Percentiles rank a stretch among this genome's conserved stretches.
phyloP scores from a whole-genome alignment of 106 monocot species.

The Dendrobium chrysotoxum region DNA sequence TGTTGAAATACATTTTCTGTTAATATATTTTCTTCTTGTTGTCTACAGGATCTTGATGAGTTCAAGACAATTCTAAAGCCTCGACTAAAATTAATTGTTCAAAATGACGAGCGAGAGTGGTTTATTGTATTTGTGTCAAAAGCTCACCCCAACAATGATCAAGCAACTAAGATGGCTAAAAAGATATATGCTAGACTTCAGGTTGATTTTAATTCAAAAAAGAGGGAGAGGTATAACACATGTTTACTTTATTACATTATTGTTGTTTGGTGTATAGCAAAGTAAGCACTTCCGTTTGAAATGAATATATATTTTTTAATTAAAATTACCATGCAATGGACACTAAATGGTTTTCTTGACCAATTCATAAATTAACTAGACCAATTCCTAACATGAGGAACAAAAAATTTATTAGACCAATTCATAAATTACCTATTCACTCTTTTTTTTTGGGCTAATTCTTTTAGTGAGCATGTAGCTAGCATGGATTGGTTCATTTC shows the following conservation, averaged over 20 bases:
- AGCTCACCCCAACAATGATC: conserved; percentile 80
- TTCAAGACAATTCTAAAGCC: conserved; percentile 98
- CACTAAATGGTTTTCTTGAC: background rate
- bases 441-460: background rate
- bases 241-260: background rate
- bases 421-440: background rate
- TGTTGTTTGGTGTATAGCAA: background rate
- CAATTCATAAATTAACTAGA: background rate
- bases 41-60: conserved; percentile 85
- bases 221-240: conserved; percentile 71
- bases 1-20: conserved; percentile 1
- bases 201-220: conserved; percentile 92
- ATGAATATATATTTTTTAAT: background rate
- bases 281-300: background rate
- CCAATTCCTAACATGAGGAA: no score
- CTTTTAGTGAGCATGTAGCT: background rate
- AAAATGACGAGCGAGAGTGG: conserved; percentile 98
- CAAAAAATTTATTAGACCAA: background rate
- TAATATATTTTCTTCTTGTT: background rate
- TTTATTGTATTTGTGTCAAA: conserved; percentile 97
- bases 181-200: conserved; percentile 85
- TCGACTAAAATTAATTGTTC: conserved; percentile 83
- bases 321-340: background rate
- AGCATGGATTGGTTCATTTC: background rate
- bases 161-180: conserved; percentile 83